Evolutionary conservation across 768 basidiomycete genomes (phyloP).

Genomic region (Tulasnella sp.): DNA sequence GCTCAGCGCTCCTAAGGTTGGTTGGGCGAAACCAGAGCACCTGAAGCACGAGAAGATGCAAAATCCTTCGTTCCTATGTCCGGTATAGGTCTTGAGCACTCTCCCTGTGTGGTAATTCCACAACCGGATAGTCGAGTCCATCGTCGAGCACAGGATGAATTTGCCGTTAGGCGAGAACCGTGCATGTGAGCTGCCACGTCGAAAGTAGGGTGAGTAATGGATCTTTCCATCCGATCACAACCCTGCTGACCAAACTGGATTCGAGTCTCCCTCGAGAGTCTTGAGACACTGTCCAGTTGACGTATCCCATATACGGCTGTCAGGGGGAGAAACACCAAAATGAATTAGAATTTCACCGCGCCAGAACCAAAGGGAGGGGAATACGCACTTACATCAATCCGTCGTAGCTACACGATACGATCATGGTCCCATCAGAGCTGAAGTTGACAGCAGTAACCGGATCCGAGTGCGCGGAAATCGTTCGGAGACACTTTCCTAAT

Average conservation of each 20-base stretch:
- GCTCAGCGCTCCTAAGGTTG: neutral
- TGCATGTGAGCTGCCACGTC: conserved; percentile 57
- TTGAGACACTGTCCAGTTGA: conserved; percentile 97
- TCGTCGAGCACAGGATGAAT: conserved; percentile 84
- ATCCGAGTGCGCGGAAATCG: conserved; percentile 93
- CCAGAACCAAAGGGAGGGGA: conserved; percentile 16
- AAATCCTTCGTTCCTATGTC: conserved; percentile 82
- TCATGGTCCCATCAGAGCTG: conserved; percentile 90
- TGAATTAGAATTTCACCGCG: neutral
- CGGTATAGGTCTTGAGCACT: conserved; percentile 88
- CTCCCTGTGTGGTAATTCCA: conserved; percentile 92
- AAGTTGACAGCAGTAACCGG: conserved; percentile 93
- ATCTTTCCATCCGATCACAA: neutral
- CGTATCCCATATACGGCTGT: conserved; percentile 94
- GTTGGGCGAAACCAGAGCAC: neutral
- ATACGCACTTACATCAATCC: conserved; percentile 74
- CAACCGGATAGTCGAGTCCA: conserved; percentile 89
- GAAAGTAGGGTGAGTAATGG: neutral
- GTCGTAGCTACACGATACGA: conserved; percentile 94
- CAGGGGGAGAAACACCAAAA: conserved; percentile 23
- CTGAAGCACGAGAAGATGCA: conserved; percentile 71
- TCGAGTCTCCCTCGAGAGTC: conserved; percentile 93
- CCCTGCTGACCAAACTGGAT: conserved; percentile 72
- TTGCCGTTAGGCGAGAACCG: conserved; percentile 89
- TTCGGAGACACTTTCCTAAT: conserved; percentile 76